Evolutionary conservation across 2,329 filamentous ascomycete species (phyloP).

Genomic region (Pseudocercospora crystallina): DNA sequence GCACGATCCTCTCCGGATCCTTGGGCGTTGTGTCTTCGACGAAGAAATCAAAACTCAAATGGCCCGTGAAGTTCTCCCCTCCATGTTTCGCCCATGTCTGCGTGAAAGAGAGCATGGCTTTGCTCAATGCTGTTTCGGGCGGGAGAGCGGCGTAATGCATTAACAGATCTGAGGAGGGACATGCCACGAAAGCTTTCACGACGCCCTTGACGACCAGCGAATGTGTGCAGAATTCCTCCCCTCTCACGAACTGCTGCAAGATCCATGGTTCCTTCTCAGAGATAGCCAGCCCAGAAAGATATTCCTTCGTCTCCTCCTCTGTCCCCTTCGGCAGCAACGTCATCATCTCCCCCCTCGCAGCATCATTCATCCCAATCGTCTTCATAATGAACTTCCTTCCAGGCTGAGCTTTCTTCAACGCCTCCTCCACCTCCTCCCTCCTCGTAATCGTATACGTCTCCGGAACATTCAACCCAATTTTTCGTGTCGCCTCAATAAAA

Average conservation of each 20-base stretch:
- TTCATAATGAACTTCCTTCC: constrained; percentile 64
- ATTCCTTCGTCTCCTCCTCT: constrained; percentile 52
- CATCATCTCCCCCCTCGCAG: constrained; percentile 58
- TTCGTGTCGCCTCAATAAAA: constrained; percentile 61
- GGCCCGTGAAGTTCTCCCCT: constrained; percentile 61
- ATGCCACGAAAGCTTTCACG: constrained; percentile 66
- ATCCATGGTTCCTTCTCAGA: constrained; percentile 61
- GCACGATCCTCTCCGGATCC: constrained; percentile 32
- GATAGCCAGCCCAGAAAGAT: constrained; percentile 57
- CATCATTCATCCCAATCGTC: constrained; percentile 62
- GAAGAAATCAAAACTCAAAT: constrained; percentile 71
- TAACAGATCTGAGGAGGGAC: constrained; percentile 60
- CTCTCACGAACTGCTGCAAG: constrained; percentile 67
- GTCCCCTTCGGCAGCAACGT: constrained; percentile 62
- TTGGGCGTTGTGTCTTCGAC: constrained; percentile 45
- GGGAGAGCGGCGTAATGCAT: constrained; percentile 67
- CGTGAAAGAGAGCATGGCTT: constrained; percentile 66
- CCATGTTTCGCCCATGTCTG: constrained; percentile 54
- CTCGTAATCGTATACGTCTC: constrained; percentile 54
- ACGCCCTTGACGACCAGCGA: constrained; percentile 64
- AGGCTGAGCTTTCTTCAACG: constrained; percentile 12
- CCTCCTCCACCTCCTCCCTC: no score
- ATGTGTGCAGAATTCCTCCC: constrained; percentile 70
- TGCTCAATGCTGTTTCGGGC: constrained; percentile 53
- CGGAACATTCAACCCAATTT: constrained; percentile 51